Percentiles rank a stretch among this genome's conserved stretches.
These are phyloP conservation scores for Zopfia rhizophila DNA, from an alignment of 2,329 filamentous ascomycete species.

Conservation along the genomic window DNA sequence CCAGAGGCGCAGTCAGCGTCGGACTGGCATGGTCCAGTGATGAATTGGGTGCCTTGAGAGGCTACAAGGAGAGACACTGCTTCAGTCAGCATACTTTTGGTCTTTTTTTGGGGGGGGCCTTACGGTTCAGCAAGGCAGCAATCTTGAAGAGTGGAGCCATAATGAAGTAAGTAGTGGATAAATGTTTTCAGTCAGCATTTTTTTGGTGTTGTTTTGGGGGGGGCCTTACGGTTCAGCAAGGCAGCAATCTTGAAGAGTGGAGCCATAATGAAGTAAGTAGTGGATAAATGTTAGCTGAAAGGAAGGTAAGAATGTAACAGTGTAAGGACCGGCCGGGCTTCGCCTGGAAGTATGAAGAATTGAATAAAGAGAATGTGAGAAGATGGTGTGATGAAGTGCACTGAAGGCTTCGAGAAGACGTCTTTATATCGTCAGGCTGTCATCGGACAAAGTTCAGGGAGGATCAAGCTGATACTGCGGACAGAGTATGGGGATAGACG, in stretches of 20 bases:
- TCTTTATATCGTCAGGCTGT: slow-evolving; percentile 26
- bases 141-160: slow-evolving; percentile 44
- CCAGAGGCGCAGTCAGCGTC: slow-evolving; percentile 52
- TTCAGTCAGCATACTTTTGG: not conserved
- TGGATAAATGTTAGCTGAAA: slow-evolving; percentile 1
- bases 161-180: no score
- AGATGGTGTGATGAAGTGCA: slow-evolving; percentile 15
- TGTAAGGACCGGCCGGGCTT: slow-evolving; percentile 21
- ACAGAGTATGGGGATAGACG: slow-evolving; percentile 24
- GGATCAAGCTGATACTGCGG: slow-evolving; percentile 31
- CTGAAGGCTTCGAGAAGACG: slow-evolving; percentile 4
- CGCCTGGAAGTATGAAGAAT: slow-evolving; percentile 29
- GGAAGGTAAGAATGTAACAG: slow-evolving; percentile 13
- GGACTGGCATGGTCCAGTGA: slow-evolving; percentile 50
- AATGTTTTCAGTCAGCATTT: no score
- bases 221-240: slow-evolving; percentile 34
- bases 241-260: slow-evolving; percentile 38
- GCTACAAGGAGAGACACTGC: slow-evolving; percentile 38
- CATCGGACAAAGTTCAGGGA: slow-evolving; percentile 10
- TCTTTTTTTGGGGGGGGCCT: not conserved
- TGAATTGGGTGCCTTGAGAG: slow-evolving; percentile 49
- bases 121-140: slow-evolving; percentile 36
- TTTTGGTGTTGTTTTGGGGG: not conserved
- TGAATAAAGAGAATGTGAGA: slow-evolving; percentile 4
- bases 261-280: slow-evolving; percentile 30